Evolutionary conservation across 345 rosid species (phyloP), one percentile per base, ranked within the genome.

Genomic region (Garcia nutans): DNA sequence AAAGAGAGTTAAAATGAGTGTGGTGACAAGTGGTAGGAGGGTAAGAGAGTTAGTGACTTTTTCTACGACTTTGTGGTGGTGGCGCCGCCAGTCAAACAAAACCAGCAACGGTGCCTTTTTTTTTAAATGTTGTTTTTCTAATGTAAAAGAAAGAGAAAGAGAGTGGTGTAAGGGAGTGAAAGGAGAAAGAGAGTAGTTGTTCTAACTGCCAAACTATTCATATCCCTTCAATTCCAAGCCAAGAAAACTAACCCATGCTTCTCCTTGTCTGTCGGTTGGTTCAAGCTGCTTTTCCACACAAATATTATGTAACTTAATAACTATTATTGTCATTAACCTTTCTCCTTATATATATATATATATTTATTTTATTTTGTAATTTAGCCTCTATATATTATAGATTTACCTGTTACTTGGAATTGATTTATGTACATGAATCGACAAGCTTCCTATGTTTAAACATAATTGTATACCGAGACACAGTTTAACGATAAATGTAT

Each of bases 211-310:
- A 80, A 58, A 77, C 75, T 84, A 82, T 86, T 80, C 86, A 84
- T 83, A 82, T 86, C 87, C 82, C 91, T 89, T 87, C 89, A 79
- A 83, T 87, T 89, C 89, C 85, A 87, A 87, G 87, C 91, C 86
- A 89, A 85, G 86, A 85, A 89, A 89, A 83, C 85, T 61, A 80
- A 74, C 81, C 71, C 76, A 76, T 84, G 89, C 80, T 78, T 80
- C 88, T 80, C 90, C 87, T 81, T 84, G 70, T 80, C 80, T 84
- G 82, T 88, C 90, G 91, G 86, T 84, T 86, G 87, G 85, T 77
- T 85, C 83, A 71, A 71, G 61, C 82, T 75, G 80, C 86, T 81
- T 87, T 84, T 84, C 88, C 87, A 77, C 85, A 83, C 80, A 77
- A 55, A 56, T 60, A 82, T 74, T 47, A 73, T 65, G 23, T 45